Percentiles rank a stretch among this genome's conserved stretches.
Conservation (phyloP, 768 basidiomycete genomes). For the Fibroporia radiculosa region DNA sequence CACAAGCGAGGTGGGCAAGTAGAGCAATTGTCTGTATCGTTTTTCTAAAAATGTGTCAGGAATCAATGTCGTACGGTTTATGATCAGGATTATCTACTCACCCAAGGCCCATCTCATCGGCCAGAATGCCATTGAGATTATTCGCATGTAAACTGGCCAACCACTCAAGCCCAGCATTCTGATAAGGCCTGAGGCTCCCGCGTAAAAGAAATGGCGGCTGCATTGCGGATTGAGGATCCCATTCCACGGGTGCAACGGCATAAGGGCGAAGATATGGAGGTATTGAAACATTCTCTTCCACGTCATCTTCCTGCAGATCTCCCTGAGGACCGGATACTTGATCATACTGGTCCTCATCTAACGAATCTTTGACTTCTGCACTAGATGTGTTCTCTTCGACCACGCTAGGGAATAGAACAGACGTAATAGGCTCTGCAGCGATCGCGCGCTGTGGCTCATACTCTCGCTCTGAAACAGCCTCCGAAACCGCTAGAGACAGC, state of each 20-base stretch:
- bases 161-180: conserved; percentile 92
- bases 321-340: neutral
- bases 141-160: conserved; percentile 80
- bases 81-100: conserved; percentile 35
- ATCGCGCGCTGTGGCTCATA: no score
- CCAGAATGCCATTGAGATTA: conserved; percentile 75
- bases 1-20: conserved; percentile 86
- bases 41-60: conserved; percentile 44
- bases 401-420: no score
- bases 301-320: conserved; percentile 22
- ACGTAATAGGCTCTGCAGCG: no score
- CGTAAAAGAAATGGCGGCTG: conserved; percentile 71
- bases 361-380: no score
- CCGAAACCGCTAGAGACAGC: no score
- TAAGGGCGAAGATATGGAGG: conserved; percentile 53
- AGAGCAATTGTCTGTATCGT: conserved; percentile 96
- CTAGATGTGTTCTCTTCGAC: no score
- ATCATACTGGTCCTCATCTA: no score
- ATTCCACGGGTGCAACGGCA: conserved; percentile 64
- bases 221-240: conserved; percentile 52
- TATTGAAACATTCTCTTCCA: conserved; percentile 32
- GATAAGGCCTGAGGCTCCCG: conserved; percentile 86
- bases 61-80: neutral
- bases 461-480: no score
- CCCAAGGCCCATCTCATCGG: conserved; percentile 96